A percentile compares a stretch with the other conserved stretches of the same genome.
These are phyloP conservation scores for Gentiana straminea DNA, from an alignment of 257 asterid genomes.

Conservation along the genomic window DNA sequence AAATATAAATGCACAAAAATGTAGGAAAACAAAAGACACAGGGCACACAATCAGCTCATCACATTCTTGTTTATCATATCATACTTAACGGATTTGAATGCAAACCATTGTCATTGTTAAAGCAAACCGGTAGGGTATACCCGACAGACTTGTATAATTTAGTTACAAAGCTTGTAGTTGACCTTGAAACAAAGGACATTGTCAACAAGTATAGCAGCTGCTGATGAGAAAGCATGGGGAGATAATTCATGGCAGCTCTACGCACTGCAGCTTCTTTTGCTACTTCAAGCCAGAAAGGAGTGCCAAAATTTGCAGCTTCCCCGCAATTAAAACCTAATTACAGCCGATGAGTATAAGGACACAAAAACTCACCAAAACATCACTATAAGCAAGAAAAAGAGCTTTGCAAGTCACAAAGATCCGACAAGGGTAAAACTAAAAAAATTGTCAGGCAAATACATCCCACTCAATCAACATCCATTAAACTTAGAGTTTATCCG, in stretches of 20 bases:
- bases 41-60: no score
- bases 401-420: background rate
- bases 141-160: no score
- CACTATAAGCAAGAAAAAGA: background rate
- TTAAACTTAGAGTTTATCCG: no score
- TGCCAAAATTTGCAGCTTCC: constrained; percentile 98
- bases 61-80: no score
- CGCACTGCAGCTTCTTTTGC: constrained; percentile 99
- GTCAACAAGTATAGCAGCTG: constrained; percentile 85
- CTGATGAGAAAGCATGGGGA: constrained; percentile 99
- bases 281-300: constrained; percentile 88
- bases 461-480: no score
- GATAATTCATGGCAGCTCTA: constrained; percentile 95
- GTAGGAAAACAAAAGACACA: no score
- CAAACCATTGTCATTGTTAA: no score
- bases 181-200: constrained; percentile 95
- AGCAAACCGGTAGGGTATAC: no score
- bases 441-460: no score
- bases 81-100: no score
- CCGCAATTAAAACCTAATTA: constrained; percentile 89
- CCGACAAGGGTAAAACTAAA: background rate
- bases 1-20: no score
- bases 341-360: constrained; percentile 9
- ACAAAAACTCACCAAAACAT: background rate
- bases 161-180: background rate